Conservation (phyloP, 78 protist genomes). For the Dictyostelium brefeldianum region DNA sequence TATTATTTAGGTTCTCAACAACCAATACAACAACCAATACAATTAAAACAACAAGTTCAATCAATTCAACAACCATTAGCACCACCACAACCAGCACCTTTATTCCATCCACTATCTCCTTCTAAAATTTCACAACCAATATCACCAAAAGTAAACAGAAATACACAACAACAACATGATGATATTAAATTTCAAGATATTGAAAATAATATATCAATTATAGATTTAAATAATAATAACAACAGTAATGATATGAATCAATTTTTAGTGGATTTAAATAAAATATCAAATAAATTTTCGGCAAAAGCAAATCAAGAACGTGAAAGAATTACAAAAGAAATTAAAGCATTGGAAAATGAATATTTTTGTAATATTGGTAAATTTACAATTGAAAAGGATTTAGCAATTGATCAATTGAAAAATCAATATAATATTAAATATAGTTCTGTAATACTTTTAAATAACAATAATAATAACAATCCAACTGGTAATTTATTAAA, state of each 20-base stretch:
- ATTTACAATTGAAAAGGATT: conserved; percentile 9
- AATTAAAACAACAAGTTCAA: background rate
- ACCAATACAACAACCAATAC: background rate
- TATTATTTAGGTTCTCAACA: conserved; percentile 36
- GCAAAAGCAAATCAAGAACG: background rate
- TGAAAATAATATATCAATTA: background rate
- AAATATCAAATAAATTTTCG: conserved; percentile 7
- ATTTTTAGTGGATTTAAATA: background rate
- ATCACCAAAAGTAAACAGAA: background rate
- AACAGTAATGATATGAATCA: conserved; percentile 24
- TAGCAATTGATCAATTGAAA: conserved; percentile 13
- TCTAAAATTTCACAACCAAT: background rate
- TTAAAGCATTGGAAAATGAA: conserved; percentile 26
- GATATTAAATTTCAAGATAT: background rate
- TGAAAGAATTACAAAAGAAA: background rate
- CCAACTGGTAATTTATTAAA: background rate
- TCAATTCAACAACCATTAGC: background rate
- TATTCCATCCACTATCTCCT: too few relatives aligned
- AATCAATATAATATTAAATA: background rate
- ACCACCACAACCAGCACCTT: background rate
- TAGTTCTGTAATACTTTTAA: background rate
- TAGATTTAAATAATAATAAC: conserved; percentile 20
- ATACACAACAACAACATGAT: background rate
- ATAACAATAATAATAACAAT: background rate
- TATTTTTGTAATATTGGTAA: conserved; percentile 24